Conservation (phyloP, 176 grass and related monocot genomes). For the Musa schizocarpa region DNA sequence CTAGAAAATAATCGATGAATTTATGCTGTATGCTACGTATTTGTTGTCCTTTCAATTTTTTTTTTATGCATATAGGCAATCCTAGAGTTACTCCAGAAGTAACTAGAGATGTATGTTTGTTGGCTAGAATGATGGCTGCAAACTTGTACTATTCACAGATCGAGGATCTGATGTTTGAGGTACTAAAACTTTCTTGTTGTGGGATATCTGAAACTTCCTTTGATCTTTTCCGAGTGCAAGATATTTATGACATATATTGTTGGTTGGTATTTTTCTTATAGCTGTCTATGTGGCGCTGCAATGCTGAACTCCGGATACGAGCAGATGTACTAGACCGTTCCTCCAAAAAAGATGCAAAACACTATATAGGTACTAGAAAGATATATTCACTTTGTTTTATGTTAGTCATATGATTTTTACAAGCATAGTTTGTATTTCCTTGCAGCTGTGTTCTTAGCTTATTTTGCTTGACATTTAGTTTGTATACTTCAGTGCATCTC, state of each 20-base stretch:
- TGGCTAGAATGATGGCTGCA: constrained; percentile 94
- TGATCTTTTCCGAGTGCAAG: background rate
- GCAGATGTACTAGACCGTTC: constrained; percentile 42
- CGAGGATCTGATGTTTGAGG: constrained; percentile 98
- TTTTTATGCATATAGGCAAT: constrained; percentile 37
- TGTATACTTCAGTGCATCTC: too few relatives aligned
- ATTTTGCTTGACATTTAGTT: background rate
- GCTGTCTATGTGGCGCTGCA: constrained; percentile 99
- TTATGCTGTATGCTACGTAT: too few relatives aligned
- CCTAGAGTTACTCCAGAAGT: constrained; percentile 97
- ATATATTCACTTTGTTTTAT: background rate
- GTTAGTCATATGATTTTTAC: background rate
- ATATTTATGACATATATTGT: background rate
- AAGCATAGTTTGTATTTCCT: background rate
- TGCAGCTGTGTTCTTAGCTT: background rate
- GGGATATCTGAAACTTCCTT: background rate
- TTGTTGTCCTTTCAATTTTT: background rate
- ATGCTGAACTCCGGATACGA: constrained; percentile 59
- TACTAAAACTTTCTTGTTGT: constrained; percentile 10
- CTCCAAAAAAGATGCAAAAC: constrained; percentile 87
- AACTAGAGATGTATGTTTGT: constrained; percentile 93
- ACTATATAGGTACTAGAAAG: constrained; percentile 65
- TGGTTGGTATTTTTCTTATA: constrained; percentile 18
- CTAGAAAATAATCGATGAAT: too few relatives aligned
- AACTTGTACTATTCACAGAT: constrained; percentile 96